Conservation (phyloP, 495 filamentous ascomycete genomes). For the Mycothermus thermophilus region DNA sequence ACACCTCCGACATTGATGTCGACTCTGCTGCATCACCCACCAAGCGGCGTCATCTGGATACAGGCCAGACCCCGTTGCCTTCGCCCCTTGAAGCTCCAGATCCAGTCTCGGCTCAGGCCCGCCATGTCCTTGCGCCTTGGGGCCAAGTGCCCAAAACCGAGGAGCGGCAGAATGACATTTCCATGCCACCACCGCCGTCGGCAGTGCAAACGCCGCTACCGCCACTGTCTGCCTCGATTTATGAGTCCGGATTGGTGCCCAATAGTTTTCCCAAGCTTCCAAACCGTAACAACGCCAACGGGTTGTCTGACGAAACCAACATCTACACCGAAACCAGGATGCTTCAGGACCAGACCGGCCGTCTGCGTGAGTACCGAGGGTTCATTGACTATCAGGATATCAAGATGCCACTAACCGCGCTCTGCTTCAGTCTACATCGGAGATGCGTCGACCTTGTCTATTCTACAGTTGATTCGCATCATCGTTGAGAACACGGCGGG, state of each 20-base stretch:
- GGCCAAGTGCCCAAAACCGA: conserved; percentile 12
- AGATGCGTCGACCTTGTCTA: conserved; percentile 58
- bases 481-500: conserved; percentile 56
- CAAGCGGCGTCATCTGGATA: conserved; percentile 32
- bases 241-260: too few relatives aligned
- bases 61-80: conserved; percentile 16
- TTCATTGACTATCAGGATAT: too few relatives aligned
- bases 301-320: conserved; percentile 42
- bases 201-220: conserved; percentile 9
- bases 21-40: conserved; percentile 27
- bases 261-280: conserved; percentile 14
- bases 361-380: conserved; percentile 34
- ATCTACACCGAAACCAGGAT: conserved; percentile 43
- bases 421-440: conserved; percentile 47
- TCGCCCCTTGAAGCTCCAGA: conserved; percentile 10
- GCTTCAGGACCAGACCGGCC: conserved; percentile 44
- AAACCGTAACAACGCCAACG: conserved; percentile 33
- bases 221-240: conserved; percentile 7
- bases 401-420: neutral
- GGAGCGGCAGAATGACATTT: conserved; percentile 5
- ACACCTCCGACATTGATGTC: conserved; percentile 20
- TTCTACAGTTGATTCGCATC: conserved; percentile 56
- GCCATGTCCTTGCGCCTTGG: conserved; percentile 13
- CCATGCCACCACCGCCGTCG: too few relatives aligned
- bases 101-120: conserved; percentile 6